Conservation (phyloP, 352 stramenopile genomes). For the Saprolegnia parasitica region DNA sequence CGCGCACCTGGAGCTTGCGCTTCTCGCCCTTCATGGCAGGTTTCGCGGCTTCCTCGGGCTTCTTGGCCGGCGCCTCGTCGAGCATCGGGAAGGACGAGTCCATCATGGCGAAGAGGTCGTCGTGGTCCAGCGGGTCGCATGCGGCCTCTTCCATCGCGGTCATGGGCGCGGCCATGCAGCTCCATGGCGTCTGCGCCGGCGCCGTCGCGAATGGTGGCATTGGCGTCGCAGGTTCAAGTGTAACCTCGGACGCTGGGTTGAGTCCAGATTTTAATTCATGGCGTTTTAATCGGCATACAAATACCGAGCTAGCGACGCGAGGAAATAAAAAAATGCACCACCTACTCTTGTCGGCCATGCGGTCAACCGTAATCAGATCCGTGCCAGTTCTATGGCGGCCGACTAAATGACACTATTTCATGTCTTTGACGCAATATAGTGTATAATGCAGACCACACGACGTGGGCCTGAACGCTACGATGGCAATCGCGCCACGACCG, state of each 20-base stretch:
- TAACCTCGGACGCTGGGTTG: not conserved
- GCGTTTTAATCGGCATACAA: not conserved
- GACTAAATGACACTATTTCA: not conserved
- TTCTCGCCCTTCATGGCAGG: slow-evolving; percentile 25
- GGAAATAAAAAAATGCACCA: not conserved
- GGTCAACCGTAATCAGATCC: slow-evolving; percentile 4
- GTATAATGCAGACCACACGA: no score
- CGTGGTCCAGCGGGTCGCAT: not conserved
- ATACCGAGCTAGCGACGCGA: not conserved
- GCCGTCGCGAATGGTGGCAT: slow-evolving; percentile 6
- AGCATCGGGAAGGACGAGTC: slow-evolving; percentile 7
- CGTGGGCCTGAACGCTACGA: no score
- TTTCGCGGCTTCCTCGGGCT: not conserved
- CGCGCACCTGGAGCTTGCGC: slow-evolving; percentile 25
- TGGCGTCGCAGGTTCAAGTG: not conserved
- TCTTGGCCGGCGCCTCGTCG: not conserved
- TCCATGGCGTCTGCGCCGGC: slow-evolving; percentile 4
- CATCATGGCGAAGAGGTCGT: slow-evolving; percentile 16
- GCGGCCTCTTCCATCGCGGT: not conserved
- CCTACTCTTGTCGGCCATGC: not conserved
- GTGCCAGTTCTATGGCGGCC: not conserved
- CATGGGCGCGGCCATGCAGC: not conserved
- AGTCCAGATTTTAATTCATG: not conserved
- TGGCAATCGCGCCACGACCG: no score
- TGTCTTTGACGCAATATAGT: no score